Conservation (phyloP, 202 grass and related monocot species). For the Zoysia matrella region DNA sequence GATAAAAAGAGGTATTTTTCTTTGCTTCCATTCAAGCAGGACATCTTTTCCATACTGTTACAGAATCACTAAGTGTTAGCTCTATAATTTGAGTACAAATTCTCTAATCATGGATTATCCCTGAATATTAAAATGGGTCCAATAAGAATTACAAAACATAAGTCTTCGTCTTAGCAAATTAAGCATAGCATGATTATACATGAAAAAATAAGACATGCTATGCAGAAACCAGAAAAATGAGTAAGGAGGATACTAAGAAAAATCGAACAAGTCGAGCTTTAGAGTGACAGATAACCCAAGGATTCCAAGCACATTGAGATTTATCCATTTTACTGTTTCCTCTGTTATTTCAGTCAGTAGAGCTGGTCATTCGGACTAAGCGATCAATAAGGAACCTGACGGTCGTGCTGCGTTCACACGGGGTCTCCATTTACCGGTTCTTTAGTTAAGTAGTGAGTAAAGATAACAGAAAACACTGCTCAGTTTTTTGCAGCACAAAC, state of each 20-base stretch:
- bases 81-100: background rate
- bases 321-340: no score
- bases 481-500: no score
- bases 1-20: background rate
- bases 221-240: background rate
- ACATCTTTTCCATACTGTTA: background rate
- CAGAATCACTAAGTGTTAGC: background rate
- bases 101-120: background rate
- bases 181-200: slow-evolving; percentile 20
- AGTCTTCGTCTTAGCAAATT: slow-evolving; percentile 4
- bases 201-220: background rate
- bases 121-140: background rate
- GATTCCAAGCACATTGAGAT: no score
- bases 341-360: no score
- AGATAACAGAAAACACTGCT: no score
- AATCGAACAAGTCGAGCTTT: slow-evolving; percentile 4
- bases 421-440: no score
- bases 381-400: no score
- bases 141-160: slow-evolving; percentile 10
- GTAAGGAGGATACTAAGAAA: slow-evolving; percentile 8
- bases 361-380: no score
- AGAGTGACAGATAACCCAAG: no score
- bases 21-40: background rate
- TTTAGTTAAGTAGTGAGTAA: no score
- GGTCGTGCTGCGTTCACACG: no score